Conservation (phyloP, 75 land plant genomes). For the Picea glauca region DNA sequence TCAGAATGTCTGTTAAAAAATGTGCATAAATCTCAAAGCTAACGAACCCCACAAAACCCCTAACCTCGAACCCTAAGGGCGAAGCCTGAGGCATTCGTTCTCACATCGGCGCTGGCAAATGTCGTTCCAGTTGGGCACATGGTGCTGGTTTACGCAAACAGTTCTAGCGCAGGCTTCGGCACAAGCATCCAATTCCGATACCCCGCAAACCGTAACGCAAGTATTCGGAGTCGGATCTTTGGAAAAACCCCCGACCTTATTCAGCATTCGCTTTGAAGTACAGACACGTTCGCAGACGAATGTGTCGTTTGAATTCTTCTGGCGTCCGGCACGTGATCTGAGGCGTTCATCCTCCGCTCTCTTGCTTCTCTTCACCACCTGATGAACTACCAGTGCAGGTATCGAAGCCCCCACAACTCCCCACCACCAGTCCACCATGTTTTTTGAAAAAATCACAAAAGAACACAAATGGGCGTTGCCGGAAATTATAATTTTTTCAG, state of each 20-base stretch:
- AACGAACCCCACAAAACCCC: background rate
- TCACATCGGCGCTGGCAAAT: slow-evolving; percentile 82
- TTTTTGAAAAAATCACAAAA: too few species aligned
- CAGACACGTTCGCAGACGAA: slow-evolving; percentile 93
- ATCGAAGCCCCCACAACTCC: slow-evolving; percentile 59
- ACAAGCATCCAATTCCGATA: slow-evolving; percentile 89
- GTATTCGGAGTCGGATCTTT: slow-evolving; percentile 85
- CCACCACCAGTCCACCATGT: slow-evolving; percentile 90
- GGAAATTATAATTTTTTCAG: too few species aligned
- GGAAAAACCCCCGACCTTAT: slow-evolving; percentile 82
- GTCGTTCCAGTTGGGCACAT: slow-evolving; percentile 96
- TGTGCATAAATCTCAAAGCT: too few species aligned
- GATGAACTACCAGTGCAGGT: slow-evolving; percentile 59
- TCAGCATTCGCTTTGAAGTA: slow-evolving; percentile 87
- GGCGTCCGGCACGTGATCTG: slow-evolving; percentile 24
- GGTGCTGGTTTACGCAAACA: slow-evolving; percentile 88
- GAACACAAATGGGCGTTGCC: too few species aligned
- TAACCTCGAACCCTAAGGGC: slow-evolving; percentile 3
- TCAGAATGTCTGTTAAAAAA: too few species aligned
- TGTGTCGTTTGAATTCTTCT: slow-evolving; percentile 44
- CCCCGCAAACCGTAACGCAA: slow-evolving; percentile 92
- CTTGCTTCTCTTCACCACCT: slow-evolving; percentile 38
- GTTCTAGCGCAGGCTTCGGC: slow-evolving; percentile 89
- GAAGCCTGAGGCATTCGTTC: slow-evolving; percentile 71
- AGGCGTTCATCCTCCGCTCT: slow-evolving; percentile 48